A percentile compares a stretch with the other conserved stretches of the same genome.
Evolutionary conservation across 129 eudicot species (phyloP).

Genomic region (Glebionis coronaria): DNA sequence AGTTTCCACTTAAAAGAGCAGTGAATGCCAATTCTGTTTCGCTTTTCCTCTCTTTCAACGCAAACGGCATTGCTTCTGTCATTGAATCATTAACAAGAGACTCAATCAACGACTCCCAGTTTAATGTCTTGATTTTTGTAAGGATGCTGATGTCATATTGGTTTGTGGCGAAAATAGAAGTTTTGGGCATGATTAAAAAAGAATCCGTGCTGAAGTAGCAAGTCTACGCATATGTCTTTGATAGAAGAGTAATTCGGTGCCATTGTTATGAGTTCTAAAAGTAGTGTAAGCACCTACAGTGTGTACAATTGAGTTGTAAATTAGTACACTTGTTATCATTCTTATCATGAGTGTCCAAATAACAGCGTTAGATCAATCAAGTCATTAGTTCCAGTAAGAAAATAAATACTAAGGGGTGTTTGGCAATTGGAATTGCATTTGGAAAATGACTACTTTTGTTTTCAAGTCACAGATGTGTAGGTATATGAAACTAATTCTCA

Average conservation of each 20-base stretch:
- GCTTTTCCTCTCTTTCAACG: slow-evolving; percentile 36
- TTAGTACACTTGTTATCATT: neutral
- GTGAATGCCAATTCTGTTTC: slow-evolving; percentile 71
- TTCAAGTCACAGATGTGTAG: no score
- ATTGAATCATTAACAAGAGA: slow-evolving; percentile 51
- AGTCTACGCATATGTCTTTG: slow-evolving; percentile 73
- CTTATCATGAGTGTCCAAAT: neutral
- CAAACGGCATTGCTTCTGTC: slow-evolving; percentile 49
- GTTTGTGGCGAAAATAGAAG: slow-evolving; percentile 39
- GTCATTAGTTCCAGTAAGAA: neutral
- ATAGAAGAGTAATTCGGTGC: slow-evolving; percentile 54
- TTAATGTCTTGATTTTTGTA: slow-evolving; percentile 15
- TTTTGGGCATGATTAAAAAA: slow-evolving; percentile 42
- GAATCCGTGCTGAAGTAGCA: slow-evolving; percentile 52
- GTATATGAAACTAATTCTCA: no score
- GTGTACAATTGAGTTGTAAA: neutral
- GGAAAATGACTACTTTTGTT: no score
- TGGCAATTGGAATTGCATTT: no score
- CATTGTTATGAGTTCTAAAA: slow-evolving; percentile 66
- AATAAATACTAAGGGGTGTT: neutral
- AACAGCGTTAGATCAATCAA: neutral
- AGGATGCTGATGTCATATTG: slow-evolving; percentile 6
- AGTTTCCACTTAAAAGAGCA: slow-evolving; percentile 58
- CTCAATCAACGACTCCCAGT: slow-evolving; percentile 50
- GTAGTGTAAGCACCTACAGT: slow-evolving; percentile 91